phyloP scores from a whole-genome alignment of 352 stramenopile genomes.

The Phytophthora agathidicida region DNA sequence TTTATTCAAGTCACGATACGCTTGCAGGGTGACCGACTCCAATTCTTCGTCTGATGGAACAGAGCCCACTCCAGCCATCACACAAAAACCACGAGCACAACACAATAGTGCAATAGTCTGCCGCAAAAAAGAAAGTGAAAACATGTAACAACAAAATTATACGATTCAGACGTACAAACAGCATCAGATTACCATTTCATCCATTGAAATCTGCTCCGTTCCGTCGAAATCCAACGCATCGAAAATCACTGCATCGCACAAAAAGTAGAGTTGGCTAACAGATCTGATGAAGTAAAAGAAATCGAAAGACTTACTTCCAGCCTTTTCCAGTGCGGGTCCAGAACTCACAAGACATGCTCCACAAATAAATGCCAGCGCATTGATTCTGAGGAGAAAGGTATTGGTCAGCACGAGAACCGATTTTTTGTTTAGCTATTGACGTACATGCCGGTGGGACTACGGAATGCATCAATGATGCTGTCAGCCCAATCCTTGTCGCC shows the following conservation, averaged over 20 bases:
- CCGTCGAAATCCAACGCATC: constrained; percentile 78
- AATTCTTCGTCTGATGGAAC: constrained; percentile 66
- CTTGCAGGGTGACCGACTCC: constrained; percentile 57
- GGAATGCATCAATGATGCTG: constrained; percentile 61
- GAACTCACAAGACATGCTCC: constrained; percentile 51
- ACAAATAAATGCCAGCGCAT: constrained; percentile 71
- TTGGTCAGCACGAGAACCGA: not conserved
- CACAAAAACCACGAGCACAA: constrained; percentile 51
- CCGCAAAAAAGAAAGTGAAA: not conserved
- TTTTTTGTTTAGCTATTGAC: constrained; percentile 7
- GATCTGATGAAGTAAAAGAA: not conserved
- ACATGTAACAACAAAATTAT: not conserved
- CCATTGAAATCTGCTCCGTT: constrained; percentile 77
- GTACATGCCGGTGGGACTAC: constrained; percentile 69
- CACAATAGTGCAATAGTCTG: constrained; percentile 76
- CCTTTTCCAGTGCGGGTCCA: constrained; percentile 59
- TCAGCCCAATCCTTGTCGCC: constrained; percentile 62
- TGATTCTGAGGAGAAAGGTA: constrained; percentile 44
- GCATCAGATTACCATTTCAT: constrained; percentile 59
- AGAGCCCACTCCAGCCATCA: constrained; percentile 49
- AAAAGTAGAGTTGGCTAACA: not conserved
- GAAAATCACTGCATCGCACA: constrained; percentile 56
- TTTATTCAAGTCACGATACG: constrained; percentile 69
- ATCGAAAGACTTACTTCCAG: constrained; percentile 35
- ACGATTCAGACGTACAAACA: too few species aligned